Base-by-base conservation (phyloP, 2,329 filamentous ascomycete species). In the Fusarium neocosmosporiellum region DNA sequence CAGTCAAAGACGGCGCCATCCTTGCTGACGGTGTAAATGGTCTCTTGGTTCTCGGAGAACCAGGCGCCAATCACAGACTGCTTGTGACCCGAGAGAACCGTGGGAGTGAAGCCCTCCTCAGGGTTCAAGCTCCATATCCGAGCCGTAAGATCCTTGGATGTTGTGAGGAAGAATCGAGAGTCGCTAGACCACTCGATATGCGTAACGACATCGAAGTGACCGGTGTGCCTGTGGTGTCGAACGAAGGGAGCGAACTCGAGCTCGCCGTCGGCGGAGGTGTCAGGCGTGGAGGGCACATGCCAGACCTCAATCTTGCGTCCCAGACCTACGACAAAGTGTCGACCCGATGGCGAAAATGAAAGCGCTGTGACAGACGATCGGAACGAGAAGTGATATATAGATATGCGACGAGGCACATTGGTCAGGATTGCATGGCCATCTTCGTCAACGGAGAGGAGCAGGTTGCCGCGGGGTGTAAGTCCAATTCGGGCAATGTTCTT, bases 1-100 rank as follows among this genome's bases (percentile, higher is more conserved):
- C 96, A 99, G 72, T 93, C 90, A 78, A 98, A 98, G 1, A 98
- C 88, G 4, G 96, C 95, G n/a, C 96, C 97, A 81, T 99, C 97
- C 81, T 97, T 97, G 83, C 96, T 98, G 72, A 98, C 91, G 0
- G 96, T 98, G 81, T 96, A 99, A 62, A 99, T 97, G 57, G 90
- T 94, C 83, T 99, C 97, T 80, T 99, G 96, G 76, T 97, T 92
- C 70, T 93, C 91, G 1, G 95, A 97, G 80, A 99, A 99, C 91
- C 95, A 99, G n/a, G 95, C 95, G n/a, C 93, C 94, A 63, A 97
- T 88, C 4, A 99, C 93, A 18, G 90, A 92, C 82, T 98, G 95
- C 80, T 95, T 92, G 83, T 99, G 97, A 2, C 96, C 96, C 5
- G 94, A 92, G 70, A 99, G 85, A 18, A 95, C 94, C 2, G 96